Base-by-base conservation (phyloP, 2,329 filamentous ascomycete genomes). In the Alternaria infectoria region DNA sequence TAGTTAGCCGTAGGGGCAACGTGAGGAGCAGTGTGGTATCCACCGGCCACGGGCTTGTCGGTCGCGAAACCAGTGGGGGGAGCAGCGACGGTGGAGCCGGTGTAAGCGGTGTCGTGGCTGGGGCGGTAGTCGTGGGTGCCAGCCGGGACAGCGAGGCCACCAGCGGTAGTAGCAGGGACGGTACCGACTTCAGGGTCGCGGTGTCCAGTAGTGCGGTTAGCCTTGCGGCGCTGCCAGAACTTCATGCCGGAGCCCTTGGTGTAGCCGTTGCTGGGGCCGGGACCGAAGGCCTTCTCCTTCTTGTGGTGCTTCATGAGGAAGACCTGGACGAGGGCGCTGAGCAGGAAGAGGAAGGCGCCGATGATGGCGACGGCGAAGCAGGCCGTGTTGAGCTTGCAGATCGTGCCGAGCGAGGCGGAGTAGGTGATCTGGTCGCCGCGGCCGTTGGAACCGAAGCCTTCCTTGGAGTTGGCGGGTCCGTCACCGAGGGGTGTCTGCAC, bases 361-460 rank as follows among this genome's bases (percentile, higher is more conserved):
- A 93, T 87, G 64, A 97, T 91, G 28, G 93, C 83, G 15, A 96
- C 89, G 4, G 92, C 91, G 68, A 97, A 90, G 64, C 85, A 87
- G 47, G 90, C 93, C 54, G 89, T 92, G 81, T 97, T 88, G 69
- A 97, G 83, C 62, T 85, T 85, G 83, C 94, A 97, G 1, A 90
- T 89, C 64, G 87, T 87, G n/a, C 81, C 79, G 47, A 86, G 81
- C 26, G 77, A 82, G 4, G 82, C 80, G 23, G 80, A 64, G 70
- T 84, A 84, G 51, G 82, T 84, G 50, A 79, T 64, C 59, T 83
- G 81, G 61, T 81, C 69, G 54, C 77, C 77, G 40, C 74, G 56
- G 44, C 72, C 74, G 47, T 81, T 80, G 36, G 83, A 83, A 70
- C 82, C 82, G 46, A 83, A 81, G n/a, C 84, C 81, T 32, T 85